Percentiles rank a stretch among this genome's conserved stretches.
phyloP scores from a whole-genome alignment of 345 rosid species.

The Brassica incana region DNA sequence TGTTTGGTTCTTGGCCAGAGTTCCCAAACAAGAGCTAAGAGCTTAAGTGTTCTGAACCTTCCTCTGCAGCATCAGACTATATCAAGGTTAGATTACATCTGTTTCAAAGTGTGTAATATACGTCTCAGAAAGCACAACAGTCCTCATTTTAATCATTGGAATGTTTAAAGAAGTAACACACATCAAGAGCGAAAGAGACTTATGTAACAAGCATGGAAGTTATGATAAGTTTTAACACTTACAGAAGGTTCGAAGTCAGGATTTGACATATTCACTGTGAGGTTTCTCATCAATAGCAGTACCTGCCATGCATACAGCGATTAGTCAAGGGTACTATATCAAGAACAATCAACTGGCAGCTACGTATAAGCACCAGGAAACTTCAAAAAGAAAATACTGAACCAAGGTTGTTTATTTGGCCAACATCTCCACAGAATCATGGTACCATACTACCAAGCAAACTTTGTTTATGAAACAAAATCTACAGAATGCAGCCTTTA shows the following conservation, averaged over 20 bases:
- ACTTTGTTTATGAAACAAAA: too few relatives aligned
- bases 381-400: too few relatives aligned
- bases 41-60: slow-evolving; percentile 43
- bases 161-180: background rate
- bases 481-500: too few relatives aligned
- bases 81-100: slow-evolving; percentile 35
- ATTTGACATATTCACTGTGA: slow-evolving; percentile 77
- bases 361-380: too few relatives aligned
- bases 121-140: background rate
- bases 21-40: slow-evolving; percentile 41
- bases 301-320: slow-evolving; percentile 50
- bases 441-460: too few relatives aligned
- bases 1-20: slow-evolving; percentile 41
- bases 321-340: slow-evolving; percentile 14
- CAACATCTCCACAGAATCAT: too few relatives aligned
- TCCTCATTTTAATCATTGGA: background rate
- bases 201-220: background rate
- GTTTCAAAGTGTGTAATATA: slow-evolving; percentile 8
- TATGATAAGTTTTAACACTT: slow-evolving; percentile 42
- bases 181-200: background rate
- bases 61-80: slow-evolving; percentile 52
- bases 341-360: background rate
- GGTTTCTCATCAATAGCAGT: slow-evolving; percentile 90
- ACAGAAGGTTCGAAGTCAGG: slow-evolving; percentile 92
- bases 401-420: too few relatives aligned